These are phyloP conservation scores for Neofusicoccum cordaticola DNA, from an alignment of 2,329 filamentous ascomycete genomes.

Conservation along the genomic window DNA sequence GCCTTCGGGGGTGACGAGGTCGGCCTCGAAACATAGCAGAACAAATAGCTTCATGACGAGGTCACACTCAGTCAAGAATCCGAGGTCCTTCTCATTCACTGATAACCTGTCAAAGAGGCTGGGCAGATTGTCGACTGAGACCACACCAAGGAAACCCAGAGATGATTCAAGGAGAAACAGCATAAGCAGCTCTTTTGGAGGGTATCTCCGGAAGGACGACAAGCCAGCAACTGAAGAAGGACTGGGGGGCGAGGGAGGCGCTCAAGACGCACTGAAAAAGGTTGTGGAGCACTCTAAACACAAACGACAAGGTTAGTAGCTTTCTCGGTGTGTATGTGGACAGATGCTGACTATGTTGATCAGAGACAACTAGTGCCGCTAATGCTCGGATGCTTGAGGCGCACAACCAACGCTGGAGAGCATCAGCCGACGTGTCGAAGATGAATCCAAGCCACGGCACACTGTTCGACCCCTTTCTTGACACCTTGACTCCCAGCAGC, in stretches of 20 bases:
- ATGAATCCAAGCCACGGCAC: background rate
- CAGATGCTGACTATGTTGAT: background rate
- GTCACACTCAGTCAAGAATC: background rate
- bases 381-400: conserved; percentile 27
- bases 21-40: background rate
- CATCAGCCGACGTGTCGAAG: conserved; percentile 35
- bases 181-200: conserved; percentile 30
- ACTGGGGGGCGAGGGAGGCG: conserved; percentile 28
- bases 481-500: conserved; percentile 43
- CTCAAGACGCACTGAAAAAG: conserved; percentile 40
- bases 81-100: conserved; percentile 12
- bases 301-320: conserved; percentile 8
- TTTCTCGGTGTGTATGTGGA: background rate
- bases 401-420: conserved; percentile 47
- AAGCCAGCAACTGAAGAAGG: background rate
- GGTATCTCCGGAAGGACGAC: conserved; percentile 10
- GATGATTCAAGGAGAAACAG: conserved; percentile 29
- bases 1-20: background rate
- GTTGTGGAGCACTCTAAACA: conserved; percentile 28
- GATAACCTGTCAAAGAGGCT: conserved; percentile 9
- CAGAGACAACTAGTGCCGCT: conserved; percentile 2
- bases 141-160: background rate
- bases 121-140: conserved; percentile 1
- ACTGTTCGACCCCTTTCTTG: conserved; percentile 37
- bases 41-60: background rate